Conservation (phyloP, 2,329 filamentous ascomycete species). For the Arachnopeziza araneosa region DNA sequence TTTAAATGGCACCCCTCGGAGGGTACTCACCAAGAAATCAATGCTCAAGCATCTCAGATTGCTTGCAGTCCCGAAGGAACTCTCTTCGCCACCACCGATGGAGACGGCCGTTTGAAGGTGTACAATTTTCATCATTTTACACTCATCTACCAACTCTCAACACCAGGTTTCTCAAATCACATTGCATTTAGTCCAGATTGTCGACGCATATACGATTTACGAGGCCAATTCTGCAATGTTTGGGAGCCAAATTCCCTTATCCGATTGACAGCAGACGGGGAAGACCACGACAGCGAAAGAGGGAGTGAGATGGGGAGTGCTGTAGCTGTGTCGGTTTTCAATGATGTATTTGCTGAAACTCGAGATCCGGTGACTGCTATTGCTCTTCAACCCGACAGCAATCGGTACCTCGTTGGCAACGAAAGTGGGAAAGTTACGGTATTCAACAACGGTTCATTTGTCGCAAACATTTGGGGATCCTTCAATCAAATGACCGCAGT, state of each 20-base stretch:
- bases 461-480: not conserved
- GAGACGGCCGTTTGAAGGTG: conserved; percentile 5
- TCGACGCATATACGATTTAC: conserved; percentile 19
- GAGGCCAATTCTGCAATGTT: conserved; percentile 17
- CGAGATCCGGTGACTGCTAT: conserved; percentile 6
- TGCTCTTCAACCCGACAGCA: not conserved
- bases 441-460: not conserved
- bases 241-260: conserved; percentile 25
- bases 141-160: conserved; percentile 12
- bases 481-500: not conserved
- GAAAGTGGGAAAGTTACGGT: conserved; percentile 3
- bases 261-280: not conserved
- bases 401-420: conserved; percentile 4
- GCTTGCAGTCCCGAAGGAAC: conserved; percentile 9
- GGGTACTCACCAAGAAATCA: conserved; percentile 2
- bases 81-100: conserved; percentile 7
- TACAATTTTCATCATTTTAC: conserved; percentile 9
- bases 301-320: not conserved
- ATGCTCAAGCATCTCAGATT: not conserved
- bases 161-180: not conserved
- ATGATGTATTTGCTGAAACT: not conserved
- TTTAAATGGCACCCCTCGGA: conserved; percentile 16
- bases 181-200: conserved; percentile 22
- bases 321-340: not conserved
- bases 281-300: not conserved